Base-by-base conservation (phyloP, 805 yeast genomes). In the Kodamaea kakaduensis region DNA sequence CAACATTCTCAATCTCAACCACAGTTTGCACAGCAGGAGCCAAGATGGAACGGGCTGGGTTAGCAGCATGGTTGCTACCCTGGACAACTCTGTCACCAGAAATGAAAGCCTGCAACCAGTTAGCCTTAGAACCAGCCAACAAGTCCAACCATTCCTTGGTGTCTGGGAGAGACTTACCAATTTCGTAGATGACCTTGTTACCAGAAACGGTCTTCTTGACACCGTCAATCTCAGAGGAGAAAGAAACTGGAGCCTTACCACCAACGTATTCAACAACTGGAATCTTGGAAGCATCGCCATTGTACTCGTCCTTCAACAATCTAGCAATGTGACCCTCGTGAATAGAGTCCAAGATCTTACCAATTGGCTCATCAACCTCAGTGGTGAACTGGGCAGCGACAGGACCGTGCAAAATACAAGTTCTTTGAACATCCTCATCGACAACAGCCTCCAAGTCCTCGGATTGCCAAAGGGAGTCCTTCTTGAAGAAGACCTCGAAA, bases 361-460 rank as follows among this genome's bases (percentile, higher is more conserved):
- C 81, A 56, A 93, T 85, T 52, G 98, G 97, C 68, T 87, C 96
- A 57, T 93, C 81, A 42, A 85, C 93, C 56, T 73, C 71, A 53
- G 74, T 84, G 51, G 97, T 81, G 71, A 70, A 89, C 66, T 81
- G 88, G 51, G 96, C 96, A 51, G 99, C 95, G 48, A 93, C 97
- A 34, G 99, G 99, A 51, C 98, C 97, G 54, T 88, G 96, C 54
- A 93, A 75, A 49, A 93, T 88, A 84, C 98, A 94, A n/a, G 97
- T 90, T 75, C 98, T 84, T 65, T 89, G 89, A 44, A 93, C 97
- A 60, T 93, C 99, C 54, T 84, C 87, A 48, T 75, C 97, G 47
- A 86, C 89, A 57, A 93, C 97, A 41, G 97, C 85, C 60, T 88
- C 97, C 58, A 93, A 76, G 59, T 86, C 90, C 72, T 93, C 97